Evolutionary conservation across 495 filamentous ascomycete species (phyloP).

Genomic region (Lasiosphaeria miniovina): DNA sequence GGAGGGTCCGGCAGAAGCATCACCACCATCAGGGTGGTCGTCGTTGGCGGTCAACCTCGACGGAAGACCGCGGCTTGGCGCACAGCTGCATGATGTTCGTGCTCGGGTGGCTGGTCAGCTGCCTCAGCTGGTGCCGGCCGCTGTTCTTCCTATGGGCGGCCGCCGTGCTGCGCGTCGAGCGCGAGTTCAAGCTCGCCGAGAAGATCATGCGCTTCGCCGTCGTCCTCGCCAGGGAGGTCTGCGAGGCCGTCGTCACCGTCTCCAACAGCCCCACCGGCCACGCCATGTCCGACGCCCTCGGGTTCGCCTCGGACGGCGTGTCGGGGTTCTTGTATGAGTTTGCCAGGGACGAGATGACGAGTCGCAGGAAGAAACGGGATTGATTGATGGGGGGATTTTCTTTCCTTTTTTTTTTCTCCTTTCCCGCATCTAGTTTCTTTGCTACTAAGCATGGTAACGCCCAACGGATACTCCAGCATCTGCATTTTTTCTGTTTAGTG

Average conservation of each 20-base stretch:
- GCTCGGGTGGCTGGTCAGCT: conserved; percentile 10
- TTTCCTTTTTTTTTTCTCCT: not conserved
- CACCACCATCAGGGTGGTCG: not conserved
- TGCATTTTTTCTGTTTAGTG: too few species aligned
- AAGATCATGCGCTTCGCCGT: conserved; percentile 4
- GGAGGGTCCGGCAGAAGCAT: not conserved
- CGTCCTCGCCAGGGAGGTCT: not conserved
- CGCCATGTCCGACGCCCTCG: not conserved
- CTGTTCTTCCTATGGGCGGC: conserved; percentile 1
- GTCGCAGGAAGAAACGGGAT: not conserved
- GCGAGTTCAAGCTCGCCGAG: conserved; percentile 15
- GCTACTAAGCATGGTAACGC: too few species aligned
- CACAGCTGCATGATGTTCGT: conserved; percentile 15
- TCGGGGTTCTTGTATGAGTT: conserved; percentile 23
- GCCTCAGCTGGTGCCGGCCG: conserved; percentile 12
- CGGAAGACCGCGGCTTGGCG: conserved; percentile 4
- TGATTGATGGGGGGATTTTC: not conserved
- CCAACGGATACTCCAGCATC: too few species aligned
- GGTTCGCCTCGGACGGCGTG: conserved; percentile 16
- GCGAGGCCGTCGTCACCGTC: not conserved
- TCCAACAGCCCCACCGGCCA: conserved; percentile 8
- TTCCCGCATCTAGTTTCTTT: too few species aligned
- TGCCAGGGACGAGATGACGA: conserved; percentile 6
- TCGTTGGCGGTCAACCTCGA: not conserved
- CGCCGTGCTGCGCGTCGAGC: conserved; percentile 13